Conservation (phyloP, 345 rosid species). For the Triadica sebifera region DNA sequence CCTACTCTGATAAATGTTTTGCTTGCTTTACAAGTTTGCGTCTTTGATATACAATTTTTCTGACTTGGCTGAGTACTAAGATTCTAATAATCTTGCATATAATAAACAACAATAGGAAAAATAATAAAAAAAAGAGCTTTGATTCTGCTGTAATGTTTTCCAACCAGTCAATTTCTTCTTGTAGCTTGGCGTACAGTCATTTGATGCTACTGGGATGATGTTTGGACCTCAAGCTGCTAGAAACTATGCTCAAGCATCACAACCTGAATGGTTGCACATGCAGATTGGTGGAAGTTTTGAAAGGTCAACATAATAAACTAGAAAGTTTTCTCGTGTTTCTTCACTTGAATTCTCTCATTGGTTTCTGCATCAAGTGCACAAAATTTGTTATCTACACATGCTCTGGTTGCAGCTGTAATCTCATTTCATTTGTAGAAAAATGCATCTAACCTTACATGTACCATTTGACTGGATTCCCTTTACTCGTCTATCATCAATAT, state of each 20-base stretch:
- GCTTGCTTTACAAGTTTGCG: too few relatives aligned
- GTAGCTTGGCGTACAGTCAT: slow-evolving; percentile 51
- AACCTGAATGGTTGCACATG: slow-evolving; percentile 79
- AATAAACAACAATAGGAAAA: too few relatives aligned
- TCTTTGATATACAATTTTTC: background rate
- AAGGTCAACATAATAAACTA: slow-evolving; percentile 38
- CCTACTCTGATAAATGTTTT: too few relatives aligned
- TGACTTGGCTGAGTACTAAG: background rate
- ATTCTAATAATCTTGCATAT: too few relatives aligned
- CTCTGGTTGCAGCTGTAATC: slow-evolving; percentile 16
- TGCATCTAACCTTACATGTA: slow-evolving; percentile 24
- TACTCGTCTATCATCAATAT: background rate
- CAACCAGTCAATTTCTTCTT: slow-evolving; percentile 12
- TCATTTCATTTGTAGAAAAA: slow-evolving; percentile 28
- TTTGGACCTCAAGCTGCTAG: slow-evolving; percentile 57
- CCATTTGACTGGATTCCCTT: background rate
- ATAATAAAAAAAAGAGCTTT: too few relatives aligned
- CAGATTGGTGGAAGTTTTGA: slow-evolving; percentile 66
- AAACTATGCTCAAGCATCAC: slow-evolving; percentile 56
- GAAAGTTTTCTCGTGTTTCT: slow-evolving; percentile 14
- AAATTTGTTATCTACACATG: slow-evolving; percentile 6
- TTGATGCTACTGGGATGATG: slow-evolving; percentile 54
- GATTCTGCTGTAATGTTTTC: background rate
- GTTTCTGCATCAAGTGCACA: slow-evolving; percentile 11
- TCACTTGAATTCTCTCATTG: slow-evolving; percentile 13